Evolutionary conservation across 2,329 filamentous ascomycete genomes (phyloP), one percentile per base, ranked within the genome.

Genomic region (Sporothrix phasma): DNA sequence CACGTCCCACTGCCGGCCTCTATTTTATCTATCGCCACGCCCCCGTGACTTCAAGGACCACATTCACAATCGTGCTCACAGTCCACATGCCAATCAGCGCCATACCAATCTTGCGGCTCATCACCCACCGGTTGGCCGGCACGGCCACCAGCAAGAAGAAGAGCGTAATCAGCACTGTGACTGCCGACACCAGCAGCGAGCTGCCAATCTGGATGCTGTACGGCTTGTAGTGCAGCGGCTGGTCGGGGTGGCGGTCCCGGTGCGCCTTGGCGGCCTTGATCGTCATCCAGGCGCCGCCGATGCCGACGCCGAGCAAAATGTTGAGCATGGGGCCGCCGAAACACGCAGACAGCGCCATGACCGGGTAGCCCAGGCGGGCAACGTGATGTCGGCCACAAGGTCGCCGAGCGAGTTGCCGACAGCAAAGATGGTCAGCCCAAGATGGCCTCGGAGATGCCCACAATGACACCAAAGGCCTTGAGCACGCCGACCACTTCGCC

Each of bases 321-420:
- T 99, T 99, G 46, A 99, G 83, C 91, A 99, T 93, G 0, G 94
- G 94, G 0, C 94, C 95, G n/a, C 94, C 94, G 73, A 99, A 97
- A 73, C 94, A 99, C 4, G 94, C 94, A 39, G 90, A 92, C 80
- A 88, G 71, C 45, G 94, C 94, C 94, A 99, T 99, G 67, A 99
- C 92, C 0, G 94, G 94, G 75, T 92, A 97, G 2, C 94, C 94
- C 2, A 99, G 84, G 39, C 90, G 85, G 3, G 94, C 94, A 43
- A 99, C 89, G 94, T 99, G 62, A 97, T 89, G 73, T 99, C 89
- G 17, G 94, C 93, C 10, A 99, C 91, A 17, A 99, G 80, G 71
- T 99, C 94, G 43, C 94, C 93, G 8, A 97, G 81, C 8, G 90
- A 96, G 75, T 99, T 99, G 31, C 94, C 94, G 39, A 97, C 91